Evolutionary conservation across 2,329 filamentous ascomycete genomes (phyloP).

Genomic region (Epichloe scottii): DNA sequence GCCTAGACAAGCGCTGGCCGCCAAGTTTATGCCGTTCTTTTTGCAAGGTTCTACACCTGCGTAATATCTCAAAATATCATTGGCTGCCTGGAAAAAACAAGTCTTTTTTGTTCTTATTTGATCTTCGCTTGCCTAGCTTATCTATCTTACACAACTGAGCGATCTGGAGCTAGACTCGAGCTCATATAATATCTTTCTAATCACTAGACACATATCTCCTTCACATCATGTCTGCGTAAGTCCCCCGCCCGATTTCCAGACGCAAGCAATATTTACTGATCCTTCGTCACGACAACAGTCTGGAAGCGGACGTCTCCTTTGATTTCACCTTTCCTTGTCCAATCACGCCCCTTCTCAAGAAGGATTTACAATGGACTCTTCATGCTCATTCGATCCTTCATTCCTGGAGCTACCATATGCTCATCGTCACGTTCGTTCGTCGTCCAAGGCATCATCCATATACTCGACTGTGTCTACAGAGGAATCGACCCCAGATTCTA

Average conservation of each 20-base stretch:
- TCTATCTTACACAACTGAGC: neutral
- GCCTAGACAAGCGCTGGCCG: slow-evolving; percentile 4
- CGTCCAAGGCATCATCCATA: slow-evolving; percentile 53
- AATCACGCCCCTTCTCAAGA: slow-evolving; percentile 15
- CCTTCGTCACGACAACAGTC: slow-evolving; percentile 26
- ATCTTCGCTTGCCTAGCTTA: neutral
- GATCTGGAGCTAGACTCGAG: slow-evolving; percentile 12
- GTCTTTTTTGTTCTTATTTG: neutral
- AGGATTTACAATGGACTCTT: slow-evolving; percentile 11
- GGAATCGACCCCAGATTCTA: slow-evolving; percentile 47
- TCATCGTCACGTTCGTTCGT: slow-evolving; percentile 46
- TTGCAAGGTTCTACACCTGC: neutral
- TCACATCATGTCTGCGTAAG: slow-evolving; percentile 7
- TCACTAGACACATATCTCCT: neutral
- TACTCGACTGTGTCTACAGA: slow-evolving; percentile 47
- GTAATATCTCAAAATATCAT: neutral
- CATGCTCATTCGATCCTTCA: slow-evolving; percentile 42
- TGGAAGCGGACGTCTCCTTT: slow-evolving; percentile 50
- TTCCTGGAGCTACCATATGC: slow-evolving; percentile 42
- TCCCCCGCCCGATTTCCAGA: neutral
- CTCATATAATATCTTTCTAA: neutral
- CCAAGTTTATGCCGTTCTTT: neutral
- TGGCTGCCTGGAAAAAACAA: neutral
- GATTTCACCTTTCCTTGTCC: slow-evolving; percentile 42
- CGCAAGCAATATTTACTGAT: neutral